Conservation (phyloP, 2,329 filamentous ascomycete genomes). For the Botrytis fabae region DNA sequence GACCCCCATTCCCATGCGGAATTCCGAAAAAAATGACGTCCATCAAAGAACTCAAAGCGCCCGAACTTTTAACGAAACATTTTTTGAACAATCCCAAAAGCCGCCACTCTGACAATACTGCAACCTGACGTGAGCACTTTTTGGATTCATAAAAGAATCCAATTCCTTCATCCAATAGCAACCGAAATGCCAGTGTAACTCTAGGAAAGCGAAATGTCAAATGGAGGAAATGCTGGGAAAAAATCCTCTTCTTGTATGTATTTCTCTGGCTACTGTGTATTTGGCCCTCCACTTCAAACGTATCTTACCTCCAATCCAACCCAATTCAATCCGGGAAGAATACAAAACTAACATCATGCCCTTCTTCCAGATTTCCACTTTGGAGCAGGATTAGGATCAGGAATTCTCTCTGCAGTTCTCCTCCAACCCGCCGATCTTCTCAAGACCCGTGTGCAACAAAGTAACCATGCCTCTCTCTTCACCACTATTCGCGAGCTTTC, state of each 20-base stretch:
- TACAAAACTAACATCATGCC: background rate
- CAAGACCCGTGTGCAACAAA: conserved; percentile 94
- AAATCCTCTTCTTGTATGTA: conserved; percentile 52
- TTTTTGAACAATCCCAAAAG: conserved; percentile 5
- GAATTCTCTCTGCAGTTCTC: conserved; percentile 82
- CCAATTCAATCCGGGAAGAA: background rate
- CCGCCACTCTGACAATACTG: background rate
- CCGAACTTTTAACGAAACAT: conserved; percentile 14
- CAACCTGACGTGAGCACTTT: conserved; percentile 21
- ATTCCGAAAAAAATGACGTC: conserved; percentile 17
- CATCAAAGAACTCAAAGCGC: conserved; percentile 13
- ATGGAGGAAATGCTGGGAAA: conserved; percentile 50
- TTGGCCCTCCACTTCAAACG: background rate
- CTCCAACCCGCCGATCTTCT: conserved; percentile 94
- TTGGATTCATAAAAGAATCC: conserved; percentile 4
- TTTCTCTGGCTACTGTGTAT: background rate
- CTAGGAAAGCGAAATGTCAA: conserved; percentile 46
- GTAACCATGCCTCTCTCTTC: conserved; percentile 67
- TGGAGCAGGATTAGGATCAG: conserved; percentile 81
- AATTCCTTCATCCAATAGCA: background rate
- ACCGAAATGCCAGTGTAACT: conserved; percentile 33
- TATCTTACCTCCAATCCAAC: background rate
- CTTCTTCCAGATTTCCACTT: conserved; percentile 72
- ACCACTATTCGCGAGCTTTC: conserved; percentile 70
- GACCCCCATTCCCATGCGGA: conserved; percentile 6